Percentiles rank a stretch among this genome's conserved stretches.
Conservation (phyloP, 306 rosid species). For the Clitoria ternatea region DNA sequence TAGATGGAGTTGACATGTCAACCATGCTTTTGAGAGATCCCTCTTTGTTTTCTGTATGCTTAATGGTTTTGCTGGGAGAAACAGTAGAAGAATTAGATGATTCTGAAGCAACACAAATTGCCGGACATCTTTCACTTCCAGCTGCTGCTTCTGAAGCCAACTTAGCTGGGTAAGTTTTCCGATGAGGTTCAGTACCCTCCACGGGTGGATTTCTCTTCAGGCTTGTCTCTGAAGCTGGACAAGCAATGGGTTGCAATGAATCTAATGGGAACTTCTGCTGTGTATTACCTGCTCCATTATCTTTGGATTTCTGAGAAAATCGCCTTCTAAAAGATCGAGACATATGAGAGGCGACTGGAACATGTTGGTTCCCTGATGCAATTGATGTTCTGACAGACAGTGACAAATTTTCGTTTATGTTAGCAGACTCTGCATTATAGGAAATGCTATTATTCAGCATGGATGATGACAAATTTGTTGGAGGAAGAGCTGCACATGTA, state of each 20-base stretch:
- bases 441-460: constrained; percentile 6
- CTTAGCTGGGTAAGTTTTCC: constrained; percentile 16
- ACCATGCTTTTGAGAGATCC: constrained; percentile 1
- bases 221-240: constrained; percentile 27
- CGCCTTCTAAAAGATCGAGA: constrained; percentile 42
- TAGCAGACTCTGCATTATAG: background rate
- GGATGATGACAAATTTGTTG: constrained; percentile 15
- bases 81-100: constrained; percentile 27
- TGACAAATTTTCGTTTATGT: background rate
- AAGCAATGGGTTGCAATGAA: constrained; percentile 16
- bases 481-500: no score
- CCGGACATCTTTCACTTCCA: background rate
- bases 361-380: constrained; percentile 30
- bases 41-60: constrained; percentile 27
- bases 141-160: constrained; percentile 4
- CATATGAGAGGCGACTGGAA: constrained; percentile 44
- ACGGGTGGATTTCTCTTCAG: constrained; percentile 22
- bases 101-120: constrained; percentile 22
- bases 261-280: background rate
- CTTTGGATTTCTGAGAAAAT: constrained; percentile 37
- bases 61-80: constrained; percentile 46
- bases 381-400: constrained; percentile 7
- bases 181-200: constrained; percentile 18
- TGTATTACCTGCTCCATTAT: constrained; percentile 7
- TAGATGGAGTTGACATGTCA: constrained; percentile 46